Base-by-base conservation (phyloP, 108 stramenopile genomes). In the Conticribra guillardii region DNA sequence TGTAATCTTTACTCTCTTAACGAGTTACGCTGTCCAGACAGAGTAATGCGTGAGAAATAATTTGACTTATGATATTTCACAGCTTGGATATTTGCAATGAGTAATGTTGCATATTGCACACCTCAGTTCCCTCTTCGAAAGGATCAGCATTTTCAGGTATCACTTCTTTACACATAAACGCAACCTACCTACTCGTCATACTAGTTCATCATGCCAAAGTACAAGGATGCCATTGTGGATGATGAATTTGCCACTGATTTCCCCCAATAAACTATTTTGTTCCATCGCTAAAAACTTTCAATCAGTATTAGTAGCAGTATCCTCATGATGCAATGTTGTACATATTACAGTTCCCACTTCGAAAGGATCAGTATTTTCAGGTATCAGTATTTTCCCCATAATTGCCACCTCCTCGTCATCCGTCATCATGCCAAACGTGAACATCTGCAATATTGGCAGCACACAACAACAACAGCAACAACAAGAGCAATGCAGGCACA, bases 391-490 rank as follows among this genome's bases (percentile, higher is more conserved):
- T 19, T 75, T 32, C 55, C 79, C 79, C 79, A 80, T 80, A 17
- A 80, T 54, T 0, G 79, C 71, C 60, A 59, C 63, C 59, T 41
- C 64, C 24, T 76, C 74, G 64, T 80, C 79, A 52, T 80, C 79
- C 9, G 74, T 64, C 19, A 54, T 22, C 63, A 80, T 69, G 1
- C 79, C 79, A 80, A 75, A 80, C n/a, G 74, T 80, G 24, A 80
- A 80, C 41, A 60, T 9, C 74, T 76, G 45, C 19, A 49, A 26
- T 27, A 3, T 16, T 29, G 31, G 57, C 32, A 22, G 15, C n/a
- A 51, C 28, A 48, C 4, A 45, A 5, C 14, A 31, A 14, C 24
- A 4, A 63, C 9, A 47, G 44, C 30, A 2, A 63, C 7, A 47
- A 48, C 45, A 1, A n/a, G 24, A 5, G 44, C 29, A 28, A 51